These are phyloP conservation scores for Wickerhamiella siamensis DNA, from an alignment of 805 yeast species.

Conservation along the genomic window DNA sequence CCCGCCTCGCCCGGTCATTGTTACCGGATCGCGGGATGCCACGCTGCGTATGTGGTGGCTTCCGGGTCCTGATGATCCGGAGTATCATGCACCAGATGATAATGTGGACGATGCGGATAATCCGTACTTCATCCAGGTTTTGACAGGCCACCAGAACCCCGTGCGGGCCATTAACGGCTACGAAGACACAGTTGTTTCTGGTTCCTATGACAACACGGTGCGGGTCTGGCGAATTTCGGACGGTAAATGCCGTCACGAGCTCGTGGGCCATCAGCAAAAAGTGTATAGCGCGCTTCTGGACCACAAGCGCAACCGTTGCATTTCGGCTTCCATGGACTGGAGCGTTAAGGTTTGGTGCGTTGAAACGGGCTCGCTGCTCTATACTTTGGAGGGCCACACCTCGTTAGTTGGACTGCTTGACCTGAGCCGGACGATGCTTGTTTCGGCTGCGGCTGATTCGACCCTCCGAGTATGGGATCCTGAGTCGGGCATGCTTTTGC, in stretches of 20 bases:
- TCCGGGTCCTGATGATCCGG: conserved; percentile 32
- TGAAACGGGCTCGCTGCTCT: conserved; percentile 52
- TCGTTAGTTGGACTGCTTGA: conserved; percentile 80
- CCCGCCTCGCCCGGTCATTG: conserved; percentile 54
- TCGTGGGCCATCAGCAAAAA: conserved; percentile 73
- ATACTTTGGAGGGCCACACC: conserved; percentile 72
- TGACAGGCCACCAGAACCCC: conserved; percentile 63
- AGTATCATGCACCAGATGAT: conserved; percentile 25
- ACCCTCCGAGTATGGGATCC: conserved; percentile 91
- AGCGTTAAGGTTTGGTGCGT: conserved; percentile 84
- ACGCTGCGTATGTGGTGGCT: conserved; percentile 73
- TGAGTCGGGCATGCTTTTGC: conserved; percentile 45
- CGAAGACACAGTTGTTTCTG: conserved; percentile 72
- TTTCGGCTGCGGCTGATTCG: conserved; percentile 93
- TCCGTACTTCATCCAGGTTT: conserved; percentile 53
- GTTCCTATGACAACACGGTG: conserved; percentile 79
- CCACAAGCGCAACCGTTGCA: conserved; percentile 58
- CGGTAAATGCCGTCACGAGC: conserved; percentile 55
- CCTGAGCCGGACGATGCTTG: conserved; percentile 58
- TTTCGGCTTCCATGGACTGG: conserved; percentile 84
- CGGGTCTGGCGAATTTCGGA: conserved; percentile 83
- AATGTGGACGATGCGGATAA: conserved; percentile 23
- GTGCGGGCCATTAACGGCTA: conserved; percentile 81
- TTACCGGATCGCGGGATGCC: conserved; percentile 82
- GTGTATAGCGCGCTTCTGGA: conserved; percentile 85